Evolutionary conservation across 768 basidiomycete species (phyloP).

Genomic region (Megacollybia marginata): DNA sequence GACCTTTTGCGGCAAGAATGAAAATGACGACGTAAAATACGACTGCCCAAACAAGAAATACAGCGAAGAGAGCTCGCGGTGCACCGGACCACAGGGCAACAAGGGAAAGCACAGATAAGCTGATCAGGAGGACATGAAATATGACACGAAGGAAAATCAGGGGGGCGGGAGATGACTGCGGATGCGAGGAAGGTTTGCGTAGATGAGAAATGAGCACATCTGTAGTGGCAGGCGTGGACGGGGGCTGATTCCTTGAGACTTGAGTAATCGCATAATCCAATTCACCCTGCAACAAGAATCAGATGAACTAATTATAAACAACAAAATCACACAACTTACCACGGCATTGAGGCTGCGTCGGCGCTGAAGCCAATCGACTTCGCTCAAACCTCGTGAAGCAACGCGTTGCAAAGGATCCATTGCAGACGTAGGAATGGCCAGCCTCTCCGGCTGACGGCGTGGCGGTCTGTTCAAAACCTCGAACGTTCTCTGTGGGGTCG

Average conservation of each 20-base stretch:
- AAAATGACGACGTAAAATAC: constrained; percentile 51
- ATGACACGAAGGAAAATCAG: constrained; percentile 39
- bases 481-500: constrained; percentile 34
- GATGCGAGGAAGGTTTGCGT: not conserved
- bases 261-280: constrained; percentile 64
- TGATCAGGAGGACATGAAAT: constrained; percentile 53
- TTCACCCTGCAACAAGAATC: constrained; percentile 46
- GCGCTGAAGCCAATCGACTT: constrained; percentile 74
- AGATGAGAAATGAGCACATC: constrained; percentile 22
- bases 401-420: not conserved
- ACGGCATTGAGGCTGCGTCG: constrained; percentile 64
- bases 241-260: constrained; percentile 37
- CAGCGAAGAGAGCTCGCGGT: constrained; percentile 45
- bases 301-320: constrained; percentile 10
- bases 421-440: not conserved
- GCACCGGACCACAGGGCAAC: constrained; percentile 53
- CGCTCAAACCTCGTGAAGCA: constrained; percentile 14
- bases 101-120: constrained; percentile 49
- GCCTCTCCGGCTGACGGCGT: constrained; percentile 18
- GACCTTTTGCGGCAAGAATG: constrained; percentile 48
- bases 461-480: constrained; percentile 46
- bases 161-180: constrained; percentile 28
- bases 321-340: constrained; percentile 38
- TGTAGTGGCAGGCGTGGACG: constrained; percentile 45
- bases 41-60: constrained; percentile 57